phyloP scores from a whole-genome alignment of 805 yeast genomes.

The Cyberlindnera maclurae region DNA sequence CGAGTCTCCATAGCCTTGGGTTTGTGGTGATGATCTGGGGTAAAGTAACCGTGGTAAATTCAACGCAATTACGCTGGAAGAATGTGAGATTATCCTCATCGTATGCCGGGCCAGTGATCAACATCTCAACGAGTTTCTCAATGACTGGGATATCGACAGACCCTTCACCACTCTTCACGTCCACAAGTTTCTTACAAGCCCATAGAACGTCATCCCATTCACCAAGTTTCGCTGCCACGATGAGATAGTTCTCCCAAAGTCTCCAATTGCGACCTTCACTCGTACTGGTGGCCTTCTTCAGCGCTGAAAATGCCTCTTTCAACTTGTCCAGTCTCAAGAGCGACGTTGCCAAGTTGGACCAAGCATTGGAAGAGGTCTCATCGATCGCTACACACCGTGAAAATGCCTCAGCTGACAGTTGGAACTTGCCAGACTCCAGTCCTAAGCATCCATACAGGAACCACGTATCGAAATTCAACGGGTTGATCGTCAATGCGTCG shows the following conservation, averaged over 20 bases:
- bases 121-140: constrained; percentile 62
- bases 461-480: constrained; percentile 78
- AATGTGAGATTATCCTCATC: constrained; percentile 33
- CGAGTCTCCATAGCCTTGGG: constrained; percentile 67
- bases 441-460: constrained; percentile 90
- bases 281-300: constrained; percentile 71
- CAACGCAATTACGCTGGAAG: constrained; percentile 64
- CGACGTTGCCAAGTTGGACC: constrained; percentile 90
- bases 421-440: constrained; percentile 61
- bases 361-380: constrained; percentile 71
- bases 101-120: constrained; percentile 47
- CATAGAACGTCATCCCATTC: constrained; percentile 84
- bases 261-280: constrained; percentile 74
- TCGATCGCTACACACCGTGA: constrained; percentile 84
- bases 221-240: constrained; percentile 73
- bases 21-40: constrained; percentile 61
- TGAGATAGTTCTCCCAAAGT: constrained; percentile 80
- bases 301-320: constrained; percentile 78
- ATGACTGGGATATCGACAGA: constrained; percentile 70
- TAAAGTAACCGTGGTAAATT: constrained; percentile 59
- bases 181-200: constrained; percentile 62
- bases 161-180: constrained; percentile 51
- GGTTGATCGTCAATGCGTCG: constrained; percentile 68
- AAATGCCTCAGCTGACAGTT: constrained; percentile 84
- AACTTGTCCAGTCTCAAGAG: constrained; percentile 55